Percentiles rank a stretch among this genome's conserved stretches.
Conservation (phyloP, 2,329 filamentous ascomycete species). For the Ascochyta clinopodiicola region DNA sequence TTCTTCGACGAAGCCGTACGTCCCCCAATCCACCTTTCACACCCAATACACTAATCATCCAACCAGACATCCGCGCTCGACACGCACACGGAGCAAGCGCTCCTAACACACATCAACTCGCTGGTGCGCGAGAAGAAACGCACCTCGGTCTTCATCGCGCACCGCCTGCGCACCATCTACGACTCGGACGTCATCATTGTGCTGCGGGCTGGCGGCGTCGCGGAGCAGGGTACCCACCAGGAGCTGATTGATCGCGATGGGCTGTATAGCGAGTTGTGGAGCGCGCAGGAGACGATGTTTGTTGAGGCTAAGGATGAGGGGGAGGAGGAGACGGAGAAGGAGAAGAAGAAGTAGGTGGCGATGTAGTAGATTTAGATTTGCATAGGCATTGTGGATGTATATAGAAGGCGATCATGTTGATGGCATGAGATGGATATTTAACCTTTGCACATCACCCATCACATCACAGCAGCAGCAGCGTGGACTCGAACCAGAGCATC, state of each 20-base stretch:
- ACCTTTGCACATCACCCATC: too few relatives aligned
- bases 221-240: constrained; percentile 85
- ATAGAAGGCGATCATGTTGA: too few relatives aligned
- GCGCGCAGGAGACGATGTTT: constrained; percentile 56
- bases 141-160: constrained; percentile 94
- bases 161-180: constrained; percentile 89
- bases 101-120: constrained; percentile 91
- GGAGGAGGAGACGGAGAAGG: constrained; percentile 1
- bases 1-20: constrained; percentile 90
- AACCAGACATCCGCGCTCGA: constrained; percentile 79
- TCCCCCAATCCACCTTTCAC: constrained; percentile 19
- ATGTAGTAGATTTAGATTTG: too few relatives aligned
- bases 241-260: constrained; percentile 80
- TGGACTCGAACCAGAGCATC: too few relatives aligned
- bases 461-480: too few relatives aligned
- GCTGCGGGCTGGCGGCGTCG: constrained; percentile 81
- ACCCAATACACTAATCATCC: background rate
- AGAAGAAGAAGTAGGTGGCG: background rate
- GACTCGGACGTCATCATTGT: constrained; percentile 94
- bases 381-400: background rate
- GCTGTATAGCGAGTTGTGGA: constrained; percentile 90
- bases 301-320: constrained; percentile 21
- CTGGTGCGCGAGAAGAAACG: constrained; percentile 86
- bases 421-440: too few relatives aligned
- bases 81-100: constrained; percentile 88